Conservation (phyloP, 306 rosid genomes). For the Cicer arietinum region DNA sequence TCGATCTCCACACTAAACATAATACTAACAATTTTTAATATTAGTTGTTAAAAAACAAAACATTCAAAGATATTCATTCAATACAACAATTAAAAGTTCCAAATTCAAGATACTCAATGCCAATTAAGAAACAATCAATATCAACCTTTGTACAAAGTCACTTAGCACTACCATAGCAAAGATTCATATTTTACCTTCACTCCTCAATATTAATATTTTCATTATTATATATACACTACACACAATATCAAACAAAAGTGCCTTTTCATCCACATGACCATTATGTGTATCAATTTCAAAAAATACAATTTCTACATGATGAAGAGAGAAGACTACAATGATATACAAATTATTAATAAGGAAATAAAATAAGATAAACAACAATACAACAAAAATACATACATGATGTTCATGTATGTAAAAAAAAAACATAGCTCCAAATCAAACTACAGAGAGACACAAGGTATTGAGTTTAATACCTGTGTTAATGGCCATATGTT, state of each 20-base stretch:
- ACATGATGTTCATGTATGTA: constrained; percentile 51
- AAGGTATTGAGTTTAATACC: not conserved
- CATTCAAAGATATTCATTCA: no score
- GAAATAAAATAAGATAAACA: constrained; percentile 33
- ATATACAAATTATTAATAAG: constrained; percentile 26
- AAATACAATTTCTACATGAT: constrained; percentile 37
- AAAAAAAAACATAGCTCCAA: constrained; percentile 36
- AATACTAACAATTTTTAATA: no score
- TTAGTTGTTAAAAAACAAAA: no score
- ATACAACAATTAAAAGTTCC: not conserved
- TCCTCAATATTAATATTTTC: not conserved
- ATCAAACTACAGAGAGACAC: constrained; percentile 36
- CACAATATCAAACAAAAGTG: constrained; percentile 16
- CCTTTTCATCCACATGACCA: constrained; percentile 5
- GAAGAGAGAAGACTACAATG: constrained; percentile 21
- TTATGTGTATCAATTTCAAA: constrained; percentile 28
- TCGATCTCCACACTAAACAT: no score
- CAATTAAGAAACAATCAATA: not conserved
- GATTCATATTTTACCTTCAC: not conserved
- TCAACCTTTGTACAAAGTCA: not conserved
- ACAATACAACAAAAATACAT: constrained; percentile 42
- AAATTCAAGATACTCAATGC: constrained; percentile 3
- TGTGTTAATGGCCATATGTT: constrained; percentile 24
- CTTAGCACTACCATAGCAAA: not conserved
- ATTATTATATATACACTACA: constrained; percentile 3